Base-by-base conservation (phyloP, 2,329 filamentous ascomycete genomes). In the Tolypocladium guangdongense region DNA sequence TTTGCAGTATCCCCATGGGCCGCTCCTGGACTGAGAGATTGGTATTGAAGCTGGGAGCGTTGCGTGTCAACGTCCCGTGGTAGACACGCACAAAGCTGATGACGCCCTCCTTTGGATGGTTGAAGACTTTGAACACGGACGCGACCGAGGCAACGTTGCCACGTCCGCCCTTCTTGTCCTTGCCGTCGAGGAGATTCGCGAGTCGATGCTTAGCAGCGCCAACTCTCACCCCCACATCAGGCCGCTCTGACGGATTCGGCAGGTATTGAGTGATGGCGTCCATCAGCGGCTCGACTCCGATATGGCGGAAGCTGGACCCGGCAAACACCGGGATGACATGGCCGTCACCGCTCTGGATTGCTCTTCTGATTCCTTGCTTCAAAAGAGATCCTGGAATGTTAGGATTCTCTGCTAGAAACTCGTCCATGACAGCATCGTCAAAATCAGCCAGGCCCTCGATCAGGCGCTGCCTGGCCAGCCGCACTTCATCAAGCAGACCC, bases 71-170 rank as follows among this genome's bases (percentile, higher is more conserved):
- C 2, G 82, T 80, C 11, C 93, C 93, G 30, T 90, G 88, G 68
- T 97, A 97, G 8, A 96, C 89, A 41, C 93, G 84, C 11, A 97
- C 86, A 64, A 95, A 97, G 57, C 95, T 90, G 55, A 97, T 78
- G 52, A 95, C 86, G 20, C 93, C 93, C 54, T 90, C 84, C 58
- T 86, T 86, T 10, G 87, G 75, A 63, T 97, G 92, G 59, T 92
- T 87, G 58, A 93, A 90, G 7, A 97, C 93, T 69, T 99, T 99
- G 79, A 97, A 99, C 1, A 97, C 81, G 18, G 86, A 88, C 30
- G 82, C 78, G 3, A 82, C 71, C 7, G 77, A 72, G 10, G 74
- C 70, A 30, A 74, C 62, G 1, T 66, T 65, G 14, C 69, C 65
- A 10, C 67, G 64, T 8, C 58, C 58, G 11, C 65, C 57, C 24